phyloP scores from a whole-genome alignment of 495 filamentous ascomycete species.

The Penicillium taxi region DNA sequence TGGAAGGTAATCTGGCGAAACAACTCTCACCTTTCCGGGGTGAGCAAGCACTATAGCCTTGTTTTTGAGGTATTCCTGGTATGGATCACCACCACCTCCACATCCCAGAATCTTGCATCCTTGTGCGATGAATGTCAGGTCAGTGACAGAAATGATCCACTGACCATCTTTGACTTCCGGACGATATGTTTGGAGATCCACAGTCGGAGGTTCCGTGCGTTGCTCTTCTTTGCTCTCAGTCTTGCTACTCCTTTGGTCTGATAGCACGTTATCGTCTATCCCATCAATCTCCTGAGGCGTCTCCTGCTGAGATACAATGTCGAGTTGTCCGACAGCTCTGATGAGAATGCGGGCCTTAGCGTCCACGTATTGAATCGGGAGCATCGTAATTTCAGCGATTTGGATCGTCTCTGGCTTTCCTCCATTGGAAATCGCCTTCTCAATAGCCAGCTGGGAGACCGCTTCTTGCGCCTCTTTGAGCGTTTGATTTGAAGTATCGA shows the following conservation, averaged over 20 bases:
- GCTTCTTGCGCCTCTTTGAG: conserved; percentile 26
- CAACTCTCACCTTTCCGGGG: conserved; percentile 11
- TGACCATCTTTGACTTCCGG: conserved; percentile 8
- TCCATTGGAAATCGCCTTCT: conserved; percentile 33
- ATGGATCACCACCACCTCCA: conserved; percentile 44
- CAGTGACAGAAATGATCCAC: conserved; percentile 50
- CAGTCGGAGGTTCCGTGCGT: too few relatives aligned
- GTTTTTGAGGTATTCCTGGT: conserved; percentile 19
- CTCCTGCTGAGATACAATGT: conserved; percentile 3
- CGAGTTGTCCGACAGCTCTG: conserved; percentile 26
- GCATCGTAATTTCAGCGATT: conserved; percentile 25
- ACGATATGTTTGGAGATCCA: conserved; percentile 9
- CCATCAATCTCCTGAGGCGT: neutral
- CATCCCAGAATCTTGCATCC: conserved; percentile 57
- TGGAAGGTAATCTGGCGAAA: conserved; percentile 13
- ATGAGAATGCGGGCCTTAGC: conserved; percentile 27
- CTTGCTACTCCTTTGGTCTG: too few relatives aligned
- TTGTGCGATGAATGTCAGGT: conserved; percentile 49
- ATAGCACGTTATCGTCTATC: too few relatives aligned
- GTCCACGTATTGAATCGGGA: conserved; percentile 32
- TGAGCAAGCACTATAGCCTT: conserved; percentile 3
- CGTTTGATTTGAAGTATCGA: conserved; percentile 30
- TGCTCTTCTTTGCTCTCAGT: too few relatives aligned
- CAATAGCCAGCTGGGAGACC: conserved; percentile 28
- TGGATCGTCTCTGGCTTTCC: conserved; percentile 21